Evolutionary conservation across 352 stramenopile species (phyloP), one percentile per base, ranked within the genome.

Genomic region (Halophytophthora polymorphica): DNA sequence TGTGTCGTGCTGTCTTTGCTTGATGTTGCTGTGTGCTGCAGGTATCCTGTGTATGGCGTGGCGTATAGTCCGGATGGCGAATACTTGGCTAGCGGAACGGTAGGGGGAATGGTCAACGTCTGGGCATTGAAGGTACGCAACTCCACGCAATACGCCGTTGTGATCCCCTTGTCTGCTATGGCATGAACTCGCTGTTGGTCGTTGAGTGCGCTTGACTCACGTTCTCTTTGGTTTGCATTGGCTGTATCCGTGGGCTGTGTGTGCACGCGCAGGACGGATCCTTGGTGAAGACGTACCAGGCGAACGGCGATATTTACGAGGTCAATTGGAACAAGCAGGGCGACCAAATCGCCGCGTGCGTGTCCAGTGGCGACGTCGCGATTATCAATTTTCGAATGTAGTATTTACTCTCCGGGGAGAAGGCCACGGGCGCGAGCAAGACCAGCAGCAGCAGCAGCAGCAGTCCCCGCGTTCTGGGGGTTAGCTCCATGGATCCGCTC

Each of bases 261-360:
- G 22, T 42, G 25, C 35, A 7, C 15, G 13, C 22, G 49, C 53
- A 93, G 83, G 80, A 92, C 28, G 76, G 81, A 14, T 69, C 66
- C 35, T 72, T 95, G 61, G 69, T 88, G 39, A 93, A 94, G 71
- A 88, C 79, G 68, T 95, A 92, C 66, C 75, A 95, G 73, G 88
- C 84, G 43, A 84, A 88, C 71, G 90, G 90, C 43, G 96, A 99
- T 80, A 98, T 99, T 75, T 99, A 98, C 82, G 96, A 99, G 76
- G 95, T 99, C 58, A 97, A 97, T 66, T 99, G 96, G 96, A 98
- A 98, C 77, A 78, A 83, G 58, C 62, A 89, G 57, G 85, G 88
- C 48, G 79, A 81, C 63, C 70, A 91, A 63, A 85, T 96, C 67
- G 83, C 85, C 40, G 85, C 85, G 38, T 93, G 85, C 63, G 83